Evolutionary conservation across 495 filamentous ascomycete genomes (phyloP).

Genomic region (Talaromyces thailandensis): DNA sequence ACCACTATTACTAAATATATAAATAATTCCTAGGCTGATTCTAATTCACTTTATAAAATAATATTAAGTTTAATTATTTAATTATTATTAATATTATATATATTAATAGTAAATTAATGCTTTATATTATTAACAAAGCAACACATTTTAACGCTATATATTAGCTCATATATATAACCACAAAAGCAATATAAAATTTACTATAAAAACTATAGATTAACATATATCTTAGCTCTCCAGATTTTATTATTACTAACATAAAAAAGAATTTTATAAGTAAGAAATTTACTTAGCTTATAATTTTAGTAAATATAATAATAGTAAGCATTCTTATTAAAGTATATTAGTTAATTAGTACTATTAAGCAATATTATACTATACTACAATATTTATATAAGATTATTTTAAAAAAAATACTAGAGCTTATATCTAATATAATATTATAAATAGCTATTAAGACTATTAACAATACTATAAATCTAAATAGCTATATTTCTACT

Average conservation of each 20-base stretch:
- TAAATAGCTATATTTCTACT: slow-evolving; percentile 9
- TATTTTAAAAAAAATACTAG: slow-evolving; percentile 9
- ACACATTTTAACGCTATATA: slow-evolving; percentile 5
- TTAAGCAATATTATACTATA: slow-evolving; percentile 13
- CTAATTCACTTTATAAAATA: not conserved
- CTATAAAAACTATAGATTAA: slow-evolving; percentile 17
- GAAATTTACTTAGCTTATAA: slow-evolving; percentile 13
- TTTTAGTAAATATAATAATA: not conserved
- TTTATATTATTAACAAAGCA: not conserved
- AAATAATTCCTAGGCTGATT: not conserved
- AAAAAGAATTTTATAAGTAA: slow-evolving; percentile 17
- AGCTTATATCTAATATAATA: not conserved
- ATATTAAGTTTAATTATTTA: not conserved
- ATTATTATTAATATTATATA: slow-evolving; percentile 1
- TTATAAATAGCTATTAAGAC: slow-evolving; percentile 19
- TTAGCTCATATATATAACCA: not conserved
- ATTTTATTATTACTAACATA: slow-evolving; percentile 11
- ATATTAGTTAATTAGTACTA: slow-evolving; percentile 13
- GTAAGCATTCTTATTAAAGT: slow-evolving; percentile 13
- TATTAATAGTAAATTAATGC: not conserved
- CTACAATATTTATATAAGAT: slow-evolving; percentile 12
- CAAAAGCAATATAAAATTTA: slow-evolving; percentile 13
- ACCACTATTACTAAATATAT: not conserved
- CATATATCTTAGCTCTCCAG: slow-evolving; percentile 16
- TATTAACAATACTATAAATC: slow-evolving; percentile 5